Conservation (phyloP, 2,329 filamentous ascomycete genomes). For the Nothophoma quercina region DNA sequence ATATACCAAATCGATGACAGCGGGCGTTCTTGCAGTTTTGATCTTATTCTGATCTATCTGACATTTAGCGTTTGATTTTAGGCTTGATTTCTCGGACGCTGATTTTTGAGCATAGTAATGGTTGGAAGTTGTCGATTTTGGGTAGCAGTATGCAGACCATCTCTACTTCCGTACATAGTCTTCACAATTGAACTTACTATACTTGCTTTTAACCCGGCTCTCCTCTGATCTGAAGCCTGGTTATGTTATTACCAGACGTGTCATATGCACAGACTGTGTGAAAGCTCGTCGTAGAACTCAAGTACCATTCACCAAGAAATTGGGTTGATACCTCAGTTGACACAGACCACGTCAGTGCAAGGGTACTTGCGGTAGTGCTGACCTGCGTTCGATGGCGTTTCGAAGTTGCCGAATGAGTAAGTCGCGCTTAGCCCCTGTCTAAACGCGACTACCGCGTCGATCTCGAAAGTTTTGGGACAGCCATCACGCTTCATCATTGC, state of each 20-base stretch:
- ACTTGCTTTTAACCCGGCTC: slow-evolving; percentile 1
- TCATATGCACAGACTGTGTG: too few relatives aligned
- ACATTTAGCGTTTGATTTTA: slow-evolving; percentile 2
- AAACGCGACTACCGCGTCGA: slow-evolving; percentile 7
- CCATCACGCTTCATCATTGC: not conserved
- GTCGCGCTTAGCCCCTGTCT: slow-evolving; percentile 11
- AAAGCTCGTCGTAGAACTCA: too few relatives aligned
- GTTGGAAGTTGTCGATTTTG: slow-evolving; percentile 14
- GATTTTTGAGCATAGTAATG: slow-evolving; percentile 18
- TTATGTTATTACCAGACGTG: too few relatives aligned
- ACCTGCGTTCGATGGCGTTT: slow-evolving; percentile 2
- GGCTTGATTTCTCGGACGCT: not conserved
- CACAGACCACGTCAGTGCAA: not conserved
- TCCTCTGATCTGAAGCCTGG: too few relatives aligned
- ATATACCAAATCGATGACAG: slow-evolving; percentile 40
- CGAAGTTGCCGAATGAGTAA: slow-evolving; percentile 8
- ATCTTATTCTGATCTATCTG: not conserved
- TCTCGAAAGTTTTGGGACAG: slow-evolving; percentile 10
- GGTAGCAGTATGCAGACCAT: not conserved
- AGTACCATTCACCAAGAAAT: not conserved
- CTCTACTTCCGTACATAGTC: slow-evolving; percentile 12
- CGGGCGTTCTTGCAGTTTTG: slow-evolving; percentile 25
- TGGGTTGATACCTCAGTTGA: not conserved
- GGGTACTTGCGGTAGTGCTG: slow-evolving; percentile 5
- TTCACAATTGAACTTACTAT: not conserved